phyloP scores from a whole-genome alignment of 805 yeast species.

The Candida mattraensis region DNA sequence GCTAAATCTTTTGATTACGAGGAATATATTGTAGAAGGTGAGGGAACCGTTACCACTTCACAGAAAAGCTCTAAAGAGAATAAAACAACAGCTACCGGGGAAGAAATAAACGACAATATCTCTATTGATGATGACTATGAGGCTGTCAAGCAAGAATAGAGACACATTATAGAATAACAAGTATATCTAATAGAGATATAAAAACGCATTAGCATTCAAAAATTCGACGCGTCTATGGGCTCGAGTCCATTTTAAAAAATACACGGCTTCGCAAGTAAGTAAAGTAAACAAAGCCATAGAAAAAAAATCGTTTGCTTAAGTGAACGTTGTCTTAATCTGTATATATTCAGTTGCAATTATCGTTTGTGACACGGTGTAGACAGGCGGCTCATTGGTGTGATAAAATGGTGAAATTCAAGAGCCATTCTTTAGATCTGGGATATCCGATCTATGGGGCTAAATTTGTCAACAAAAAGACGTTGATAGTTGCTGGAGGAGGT shows the following conservation, averaged over 20 bases:
- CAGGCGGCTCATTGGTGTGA: background rate
- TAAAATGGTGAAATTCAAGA: conserved; percentile 27
- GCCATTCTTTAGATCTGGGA: conserved; percentile 39
- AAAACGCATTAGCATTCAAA: too few species aligned
- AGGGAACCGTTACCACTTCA: background rate
- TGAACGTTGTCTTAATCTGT: too few species aligned
- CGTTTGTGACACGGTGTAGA: background rate
- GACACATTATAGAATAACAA: too few species aligned
- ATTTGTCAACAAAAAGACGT: conserved; percentile 57
- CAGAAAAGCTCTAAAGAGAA: conserved; percentile 1
- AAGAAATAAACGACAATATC: background rate
- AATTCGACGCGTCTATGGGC: conserved; percentile 8
- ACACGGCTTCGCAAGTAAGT: too few species aligned
- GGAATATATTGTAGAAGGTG: conserved; percentile 23
- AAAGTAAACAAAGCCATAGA: background rate
- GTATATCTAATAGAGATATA: too few species aligned
- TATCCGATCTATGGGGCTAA: conserved; percentile 83
- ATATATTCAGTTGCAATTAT: too few species aligned
- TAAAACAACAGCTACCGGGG: conserved; percentile 4
- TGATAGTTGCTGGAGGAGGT: conserved; percentile 90
- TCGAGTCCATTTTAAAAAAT: too few species aligned
- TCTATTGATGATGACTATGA: conserved; percentile 4
- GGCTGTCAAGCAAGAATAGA: conserved; percentile 4
- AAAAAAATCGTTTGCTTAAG: background rate
- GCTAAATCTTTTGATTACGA: conserved; percentile 1